Base-by-base conservation (phyloP, 305 asterid genomes). In the Fraxinus sp. region DNA sequence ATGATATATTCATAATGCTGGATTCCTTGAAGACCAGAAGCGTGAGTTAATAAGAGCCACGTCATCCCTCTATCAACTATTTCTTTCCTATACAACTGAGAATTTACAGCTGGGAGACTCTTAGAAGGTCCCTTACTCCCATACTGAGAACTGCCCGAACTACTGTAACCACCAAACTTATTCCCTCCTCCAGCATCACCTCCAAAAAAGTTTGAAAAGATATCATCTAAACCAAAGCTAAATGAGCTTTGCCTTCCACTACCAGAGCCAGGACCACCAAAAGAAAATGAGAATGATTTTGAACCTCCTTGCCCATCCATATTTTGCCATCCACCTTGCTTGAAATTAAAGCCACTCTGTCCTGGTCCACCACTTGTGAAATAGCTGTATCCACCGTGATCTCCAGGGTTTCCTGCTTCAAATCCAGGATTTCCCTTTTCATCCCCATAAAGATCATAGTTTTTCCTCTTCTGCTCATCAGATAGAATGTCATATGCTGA, bases 401-500 rank as follows among this genome's bases (percentile, higher is more conserved):
- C 90, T 81, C 94, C 92, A n/a, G 91, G 79, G 79, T 81, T 77
- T 5, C 95, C 94, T 73, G 90, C 75, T 24, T 87, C 95, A 86
- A 93, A 94, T 24, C 98, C 95, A 82, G 97, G 92, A 79, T 70
- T 89, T 30, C 93, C 97, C 87, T 86, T 92, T 86, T 94, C 99
- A 84, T 95, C 94, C 57, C 98, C 99, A 74, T 90, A 93, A 36
- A 96, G 96, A 85, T 96, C 98, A 79, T 94, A 96, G 83, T 91
- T 93, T 85, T 95, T 96, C 86, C 98, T 91, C 91, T 92, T 96
- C 81, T 92, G 91, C 82, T 96, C 99, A 22, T 96, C 96, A 2
- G 98, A 95, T 83, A 96, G 86, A 71, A 92, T 91, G 35, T 96
- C 99, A 68, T 96, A 96, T 36, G 99, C 99, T 95, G 96, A 79